Percentiles rank a stretch among this genome's conserved stretches.
Evolutionary conservation across 1,284 basidiomycete genomes (phyloP).

Genomic region (Dichomitus squalens): DNA sequence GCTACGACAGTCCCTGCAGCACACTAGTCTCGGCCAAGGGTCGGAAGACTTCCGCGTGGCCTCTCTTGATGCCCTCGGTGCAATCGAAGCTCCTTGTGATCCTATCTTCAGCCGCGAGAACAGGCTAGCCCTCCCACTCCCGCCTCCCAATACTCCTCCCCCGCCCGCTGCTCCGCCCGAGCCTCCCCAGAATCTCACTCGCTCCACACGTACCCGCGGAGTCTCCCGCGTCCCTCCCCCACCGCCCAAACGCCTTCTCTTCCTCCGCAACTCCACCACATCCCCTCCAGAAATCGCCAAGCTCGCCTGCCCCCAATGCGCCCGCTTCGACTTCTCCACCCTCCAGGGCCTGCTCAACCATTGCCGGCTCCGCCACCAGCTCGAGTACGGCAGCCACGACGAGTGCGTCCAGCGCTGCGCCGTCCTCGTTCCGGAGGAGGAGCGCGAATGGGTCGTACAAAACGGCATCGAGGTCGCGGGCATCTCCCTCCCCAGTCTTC

Average conservation of each 20-base stretch:
- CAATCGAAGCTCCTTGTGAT: constrained; percentile 54
- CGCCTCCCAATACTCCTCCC: constrained; percentile 20
- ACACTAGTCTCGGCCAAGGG: constrained; percentile 22
- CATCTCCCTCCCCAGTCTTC: constrained; percentile 60
- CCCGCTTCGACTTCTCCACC: constrained; percentile 65
- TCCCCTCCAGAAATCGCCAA: constrained; percentile 42
- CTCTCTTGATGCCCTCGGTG: constrained; percentile 57
- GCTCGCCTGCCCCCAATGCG: constrained; percentile 64
- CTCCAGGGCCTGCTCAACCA: constrained; percentile 79
- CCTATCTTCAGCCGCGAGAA: constrained; percentile 50
- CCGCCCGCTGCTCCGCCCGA: constrained; percentile 12
- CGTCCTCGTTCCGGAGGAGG: constrained; percentile 41
- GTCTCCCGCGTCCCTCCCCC: constrained; percentile 35
- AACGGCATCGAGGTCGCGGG: constrained; percentile 59
- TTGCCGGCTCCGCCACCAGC: constrained; percentile 63
- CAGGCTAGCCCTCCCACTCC: constrained; percentile 23
- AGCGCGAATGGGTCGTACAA: constrained; percentile 49
- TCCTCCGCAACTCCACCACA: constrained; percentile 41
- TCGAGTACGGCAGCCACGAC: constrained; percentile 76
- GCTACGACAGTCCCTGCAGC: constrained; percentile 53
- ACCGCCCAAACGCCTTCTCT: constrained; percentile 46
- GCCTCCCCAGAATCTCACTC: constrained; percentile 8
- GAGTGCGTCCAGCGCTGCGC: constrained; percentile 72
- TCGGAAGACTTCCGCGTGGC: constrained; percentile 44
- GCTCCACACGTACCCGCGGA: constrained; percentile 38